Evolutionary conservation across 2,329 filamentous ascomycete species (phyloP), one percentile per base, ranked within the genome.

Genomic region (Penicillium sp.): DNA sequence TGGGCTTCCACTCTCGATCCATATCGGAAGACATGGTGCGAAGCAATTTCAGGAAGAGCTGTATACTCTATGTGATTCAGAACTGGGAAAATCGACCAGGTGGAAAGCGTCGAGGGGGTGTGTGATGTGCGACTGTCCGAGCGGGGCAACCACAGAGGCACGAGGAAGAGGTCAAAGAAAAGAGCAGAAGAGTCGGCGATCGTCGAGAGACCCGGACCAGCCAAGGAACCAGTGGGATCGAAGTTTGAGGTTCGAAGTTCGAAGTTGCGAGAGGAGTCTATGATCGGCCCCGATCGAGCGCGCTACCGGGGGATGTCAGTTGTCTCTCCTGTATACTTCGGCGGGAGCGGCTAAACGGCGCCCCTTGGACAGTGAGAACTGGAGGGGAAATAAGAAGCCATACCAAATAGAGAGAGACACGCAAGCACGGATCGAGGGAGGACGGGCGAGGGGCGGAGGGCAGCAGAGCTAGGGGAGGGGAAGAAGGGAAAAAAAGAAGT

Each of bases 1-100:
- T 91, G 63, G 89, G 88, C 82, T 91, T 85, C 89, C 88, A 93
- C 75, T 90, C 86, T 67, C 83, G 83, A 69, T 90, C 87, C 60
- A 83, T 82, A 76, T 90, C 87, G 59, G 86, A 42, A 18, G 39
- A 76, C 73, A 75, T 76, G 13, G 58, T 68, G 63, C 32, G 17
- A 46, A 37, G n/a, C n/a, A n/a, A n/a, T n/a, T n/a, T n/a, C n/a
- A n/a, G n/a, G n/a, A n/a, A n/a, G n/a, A n/a, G 41, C n/a, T 39
- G 24, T 20, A 20, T 36, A 36, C 7, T 29, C 23, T 41, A 17
- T 27, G 10, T 2, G 37, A 13, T 21, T 3, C 13, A 40, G 6
- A 26, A 10, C 17, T 24, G 8, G 12, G 36, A 18, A 24, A 23
- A 5, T 17, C 12, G 36, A 10, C 20, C 5, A 12, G 20, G 5